Conservation (phyloP, 352 stramenopile genomes). For the Pythium dissotocum region DNA sequence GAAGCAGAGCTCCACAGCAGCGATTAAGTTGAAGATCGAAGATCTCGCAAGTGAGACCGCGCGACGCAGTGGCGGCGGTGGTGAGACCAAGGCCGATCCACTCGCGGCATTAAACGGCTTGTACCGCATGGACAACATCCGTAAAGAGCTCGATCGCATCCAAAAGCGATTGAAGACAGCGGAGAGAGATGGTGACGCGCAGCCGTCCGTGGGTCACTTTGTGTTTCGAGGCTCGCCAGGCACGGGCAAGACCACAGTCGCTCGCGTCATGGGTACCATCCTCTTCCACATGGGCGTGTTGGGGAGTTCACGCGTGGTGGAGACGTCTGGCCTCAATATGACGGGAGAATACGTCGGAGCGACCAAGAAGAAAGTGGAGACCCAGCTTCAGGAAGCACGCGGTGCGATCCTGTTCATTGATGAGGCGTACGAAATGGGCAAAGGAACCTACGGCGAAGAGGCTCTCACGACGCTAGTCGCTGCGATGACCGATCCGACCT, state of each 20-base stretch:
- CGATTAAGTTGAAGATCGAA: conserved; percentile 44
- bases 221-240: conserved; percentile 87
- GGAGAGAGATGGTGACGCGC: conserved; percentile 55
- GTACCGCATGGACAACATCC: conserved; percentile 66
- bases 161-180: conserved; percentile 61
- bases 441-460: conserved; percentile 78
- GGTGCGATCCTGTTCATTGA: conserved; percentile 94
- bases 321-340: conserved; percentile 84
- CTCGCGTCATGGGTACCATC: conserved; percentile 91
- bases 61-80: conserved; percentile 22
- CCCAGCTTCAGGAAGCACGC: conserved; percentile 84
- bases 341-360: conserved; percentile 88
- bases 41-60: conserved; percentile 54
- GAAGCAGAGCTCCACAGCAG: conserved; percentile 30
- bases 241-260: conserved; percentile 91
- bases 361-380: conserved; percentile 87
- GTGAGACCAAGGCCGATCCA: conserved; percentile 28
- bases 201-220: conserved; percentile 75
- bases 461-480: conserved; percentile 90
- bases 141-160: conserved; percentile 45
- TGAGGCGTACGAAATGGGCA: conserved; percentile 91
- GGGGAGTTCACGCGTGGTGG: conserved; percentile 90
- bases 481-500: conserved; percentile 85
- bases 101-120: conserved; percentile 45
- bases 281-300: conserved; percentile 92